Percentiles rank a stretch among this genome's conserved stretches.
phyloP scores from a whole-genome alignment of 148 eudicot genomes.

The Talinum fruticosum region DNA sequence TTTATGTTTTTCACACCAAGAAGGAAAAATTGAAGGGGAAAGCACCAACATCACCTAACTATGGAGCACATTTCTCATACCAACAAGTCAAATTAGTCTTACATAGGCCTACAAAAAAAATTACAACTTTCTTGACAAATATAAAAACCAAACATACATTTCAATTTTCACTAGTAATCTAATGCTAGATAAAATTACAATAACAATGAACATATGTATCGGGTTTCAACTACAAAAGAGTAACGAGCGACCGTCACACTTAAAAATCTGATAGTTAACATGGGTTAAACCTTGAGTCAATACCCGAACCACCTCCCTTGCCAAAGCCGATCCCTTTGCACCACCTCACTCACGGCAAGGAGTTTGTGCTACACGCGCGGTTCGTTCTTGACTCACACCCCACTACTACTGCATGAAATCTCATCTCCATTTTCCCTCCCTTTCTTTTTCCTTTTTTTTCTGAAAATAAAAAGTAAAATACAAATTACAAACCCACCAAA shows the following conservation, averaged over 20 bases:
- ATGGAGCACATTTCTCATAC: neutral
- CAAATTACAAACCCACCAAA: neutral
- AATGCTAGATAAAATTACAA: neutral
- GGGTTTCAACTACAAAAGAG: neutral
- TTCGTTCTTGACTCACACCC: constrained; percentile 99
- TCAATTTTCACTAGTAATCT: neutral
- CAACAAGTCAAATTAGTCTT: neutral
- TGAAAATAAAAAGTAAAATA: neutral
- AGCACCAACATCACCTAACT: too few species aligned
- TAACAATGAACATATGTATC: neutral
- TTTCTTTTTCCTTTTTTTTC: too few species aligned
- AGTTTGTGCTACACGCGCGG: constrained; percentile 43
- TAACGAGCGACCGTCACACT: neutral
- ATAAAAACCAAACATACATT: neutral
- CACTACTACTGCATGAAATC: constrained; percentile 3
- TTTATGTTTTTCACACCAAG: too few species aligned
- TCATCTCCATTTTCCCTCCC: too few species aligned
- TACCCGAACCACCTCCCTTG: constrained; percentile 96
- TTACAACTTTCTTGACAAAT: neutral
- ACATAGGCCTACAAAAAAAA: too few species aligned
- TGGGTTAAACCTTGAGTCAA: constrained; percentile 63
- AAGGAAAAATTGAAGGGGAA: too few species aligned
- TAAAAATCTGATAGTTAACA: neutral
- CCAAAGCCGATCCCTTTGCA: neutral
- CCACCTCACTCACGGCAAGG: constrained; percentile 25